These are phyloP conservation scores for Nemania sp. DNA, from an alignment of 2,329 filamentous ascomycete species.

Conservation along the genomic window DNA sequence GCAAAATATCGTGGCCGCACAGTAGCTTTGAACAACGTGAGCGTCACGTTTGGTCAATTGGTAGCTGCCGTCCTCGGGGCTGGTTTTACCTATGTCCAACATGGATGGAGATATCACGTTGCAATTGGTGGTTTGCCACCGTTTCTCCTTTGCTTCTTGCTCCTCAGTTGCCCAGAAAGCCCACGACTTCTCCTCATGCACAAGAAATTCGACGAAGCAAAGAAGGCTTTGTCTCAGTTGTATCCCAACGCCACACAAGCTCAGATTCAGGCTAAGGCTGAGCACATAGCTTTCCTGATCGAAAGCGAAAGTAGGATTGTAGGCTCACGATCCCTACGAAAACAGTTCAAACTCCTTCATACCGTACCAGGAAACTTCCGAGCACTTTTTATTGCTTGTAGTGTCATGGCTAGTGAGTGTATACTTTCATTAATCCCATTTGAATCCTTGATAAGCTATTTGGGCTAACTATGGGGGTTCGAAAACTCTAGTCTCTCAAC, in stretches of 20 bases:
- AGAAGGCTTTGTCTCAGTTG: constrained; percentile 53
- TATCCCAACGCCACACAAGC: constrained; percentile 57
- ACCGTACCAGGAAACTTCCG: constrained; percentile 54
- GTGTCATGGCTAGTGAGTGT: constrained; percentile 55
- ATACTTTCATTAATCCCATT: not conserved
- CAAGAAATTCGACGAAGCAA: constrained; percentile 55
- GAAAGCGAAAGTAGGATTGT: constrained; percentile 34
- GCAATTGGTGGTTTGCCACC: constrained; percentile 61
- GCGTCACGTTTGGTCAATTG: constrained; percentile 57
- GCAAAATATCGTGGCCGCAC: constrained; percentile 62
- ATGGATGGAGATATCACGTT: constrained; percentile 65
- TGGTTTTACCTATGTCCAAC: constrained; percentile 53
- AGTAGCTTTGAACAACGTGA: constrained; percentile 62
- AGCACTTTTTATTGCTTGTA: constrained; percentile 58
- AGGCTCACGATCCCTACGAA: constrained; percentile 50
- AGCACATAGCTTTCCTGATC: constrained; percentile 49
- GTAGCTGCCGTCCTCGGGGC: constrained; percentile 57
- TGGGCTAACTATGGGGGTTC: not conserved
- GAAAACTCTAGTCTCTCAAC: constrained; percentile 52
- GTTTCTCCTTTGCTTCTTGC: constrained; percentile 56
- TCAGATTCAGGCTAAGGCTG: constrained; percentile 59
- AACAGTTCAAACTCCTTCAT: constrained; percentile 57
- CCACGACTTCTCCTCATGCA: constrained; percentile 61
- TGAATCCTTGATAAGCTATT: not conserved
- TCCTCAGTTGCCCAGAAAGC: constrained; percentile 61